These are phyloP conservation scores for Venturia effusa DNA, from an alignment of 2,329 filamentous ascomycete species.

Conservation along the genomic window DNA sequence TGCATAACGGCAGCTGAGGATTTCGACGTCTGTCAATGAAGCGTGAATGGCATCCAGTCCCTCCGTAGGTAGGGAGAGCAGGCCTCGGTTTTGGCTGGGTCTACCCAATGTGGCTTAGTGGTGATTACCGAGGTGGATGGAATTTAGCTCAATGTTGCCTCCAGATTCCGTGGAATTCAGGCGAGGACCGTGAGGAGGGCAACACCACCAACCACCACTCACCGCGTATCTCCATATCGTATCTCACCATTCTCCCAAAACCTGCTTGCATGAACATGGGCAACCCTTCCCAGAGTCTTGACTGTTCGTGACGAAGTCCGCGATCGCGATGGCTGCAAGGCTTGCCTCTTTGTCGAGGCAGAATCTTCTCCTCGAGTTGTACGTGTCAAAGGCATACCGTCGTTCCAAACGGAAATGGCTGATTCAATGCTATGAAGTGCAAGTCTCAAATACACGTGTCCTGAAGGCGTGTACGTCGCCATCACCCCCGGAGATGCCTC, in stretches of 20 bases:
- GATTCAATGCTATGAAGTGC: conserved; percentile 41
- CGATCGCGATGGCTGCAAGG: not conserved
- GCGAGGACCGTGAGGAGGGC: too few relatives aligned
- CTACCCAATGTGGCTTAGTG: not conserved
- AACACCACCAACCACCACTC: too few relatives aligned
- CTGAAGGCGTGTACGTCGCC: conserved; percentile 77
- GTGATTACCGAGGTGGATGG: too few relatives aligned
- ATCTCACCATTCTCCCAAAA: too few relatives aligned
- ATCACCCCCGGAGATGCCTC: conserved; percentile 71
- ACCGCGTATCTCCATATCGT: not conserved
- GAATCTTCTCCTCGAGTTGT: conserved; percentile 76
- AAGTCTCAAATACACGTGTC: conserved; percentile 70
- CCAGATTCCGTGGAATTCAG: too few relatives aligned
- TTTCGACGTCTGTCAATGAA: not conserved
- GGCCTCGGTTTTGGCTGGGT: too few relatives aligned
- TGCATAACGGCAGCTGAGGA: not conserved
- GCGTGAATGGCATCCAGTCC: too few relatives aligned
- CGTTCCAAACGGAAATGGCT: not conserved
- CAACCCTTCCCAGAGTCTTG: not conserved
- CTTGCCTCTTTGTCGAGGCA: conserved; percentile 53
- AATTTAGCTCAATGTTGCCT: too few relatives aligned
- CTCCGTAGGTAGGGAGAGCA: not conserved
- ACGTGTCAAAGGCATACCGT: conserved; percentile 24
- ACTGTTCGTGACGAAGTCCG: not conserved
- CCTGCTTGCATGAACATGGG: not conserved